A percentile compares a stretch with the other conserved stretches of the same genome.
Conservation (phyloP, 345 rosid species). For the Boechera retrofracta region DNA sequence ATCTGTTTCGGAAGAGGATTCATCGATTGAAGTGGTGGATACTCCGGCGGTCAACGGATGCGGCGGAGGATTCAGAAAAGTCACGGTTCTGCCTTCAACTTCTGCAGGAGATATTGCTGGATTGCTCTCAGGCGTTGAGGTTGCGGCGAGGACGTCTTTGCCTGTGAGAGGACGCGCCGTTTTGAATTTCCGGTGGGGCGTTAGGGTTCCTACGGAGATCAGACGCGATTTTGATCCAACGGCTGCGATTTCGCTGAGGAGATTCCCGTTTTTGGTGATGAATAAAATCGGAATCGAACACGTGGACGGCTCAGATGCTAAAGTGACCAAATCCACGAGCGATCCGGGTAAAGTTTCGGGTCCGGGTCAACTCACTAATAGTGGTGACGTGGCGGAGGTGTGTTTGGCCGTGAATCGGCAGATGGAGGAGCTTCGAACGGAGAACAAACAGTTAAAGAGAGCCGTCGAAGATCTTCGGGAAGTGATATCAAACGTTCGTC, state of each 20-base stretch:
- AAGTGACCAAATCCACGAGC: slow-evolving; percentile 23
- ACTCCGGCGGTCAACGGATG: slow-evolving; percentile 45
- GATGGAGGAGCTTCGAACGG: slow-evolving; percentile 67
- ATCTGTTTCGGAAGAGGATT: slow-evolving; percentile 53
- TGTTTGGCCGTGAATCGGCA: slow-evolving; percentile 62
- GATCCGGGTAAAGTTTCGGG: slow-evolving; percentile 33
- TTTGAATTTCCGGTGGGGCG: slow-evolving; percentile 88
- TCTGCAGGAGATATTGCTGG: slow-evolving; percentile 53
- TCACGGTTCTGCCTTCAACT: slow-evolving; percentile 45
- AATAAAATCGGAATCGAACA: slow-evolving; percentile 92
- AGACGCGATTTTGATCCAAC: slow-evolving; percentile 48
- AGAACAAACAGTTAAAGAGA: slow-evolving; percentile 64
- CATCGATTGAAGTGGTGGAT: slow-evolving; percentile 71
- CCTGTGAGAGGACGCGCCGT: slow-evolving; percentile 73
- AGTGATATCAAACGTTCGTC: slow-evolving; percentile 49
- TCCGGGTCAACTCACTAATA: slow-evolving; percentile 21
- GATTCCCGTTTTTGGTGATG: slow-evolving; percentile 79
- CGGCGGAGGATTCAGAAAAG: slow-evolving; percentile 52
- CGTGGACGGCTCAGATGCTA: slow-evolving; percentile 49
- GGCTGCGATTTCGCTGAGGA: slow-evolving; percentile 59
- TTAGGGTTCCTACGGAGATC: slow-evolving; percentile 77
- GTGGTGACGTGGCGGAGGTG: slow-evolving; percentile 55
- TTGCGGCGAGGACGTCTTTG: slow-evolving; percentile 71
- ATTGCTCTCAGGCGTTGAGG: slow-evolving; percentile 64
- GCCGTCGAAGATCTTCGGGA: slow-evolving; percentile 78